phyloP scores from a whole-genome alignment of 2,329 filamentous ascomycete genomes.

The Fusarium sp. region DNA sequence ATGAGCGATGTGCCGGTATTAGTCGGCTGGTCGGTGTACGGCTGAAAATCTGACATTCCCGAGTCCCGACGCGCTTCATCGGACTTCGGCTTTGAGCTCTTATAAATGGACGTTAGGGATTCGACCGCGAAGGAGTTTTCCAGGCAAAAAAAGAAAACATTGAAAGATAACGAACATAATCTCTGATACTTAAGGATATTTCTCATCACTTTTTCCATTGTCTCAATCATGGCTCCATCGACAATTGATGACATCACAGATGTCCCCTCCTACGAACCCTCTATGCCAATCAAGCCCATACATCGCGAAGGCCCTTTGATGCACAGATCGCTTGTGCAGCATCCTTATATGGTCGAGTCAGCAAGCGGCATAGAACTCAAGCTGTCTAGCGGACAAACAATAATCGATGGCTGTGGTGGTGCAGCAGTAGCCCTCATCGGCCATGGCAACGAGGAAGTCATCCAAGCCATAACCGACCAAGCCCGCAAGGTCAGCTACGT shows the following conservation, averaged over 20 bases:
- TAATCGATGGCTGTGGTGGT: conserved; percentile 18
- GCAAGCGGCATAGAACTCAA: conserved; percentile 2
- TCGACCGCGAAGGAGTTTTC: rapidly evolving
- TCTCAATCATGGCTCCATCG: conserved; percentile 5
- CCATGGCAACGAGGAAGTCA: conserved; percentile 14
- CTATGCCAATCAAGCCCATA: not conserved
- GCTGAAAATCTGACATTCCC: conserved; percentile 15
- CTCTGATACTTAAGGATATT: no score
- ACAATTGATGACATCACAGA: not conserved
- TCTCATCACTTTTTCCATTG: no score
- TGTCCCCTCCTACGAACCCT: not conserved
- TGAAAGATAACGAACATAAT: no score
- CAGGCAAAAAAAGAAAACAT: rapidly evolving
- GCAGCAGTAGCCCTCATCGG: conserved; percentile 17
- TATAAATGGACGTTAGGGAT: conserved; percentile 7
- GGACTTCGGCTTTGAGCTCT: conserved; percentile 25
- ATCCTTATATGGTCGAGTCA: conserved; percentile 20
- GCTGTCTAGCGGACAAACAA: conserved; percentile 1
- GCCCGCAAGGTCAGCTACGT: conserved; percentile 22
- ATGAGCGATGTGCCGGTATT: conserved; percentile 8
- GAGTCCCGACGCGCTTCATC: conserved; percentile 21
- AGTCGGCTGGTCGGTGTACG: conserved; percentile 20
- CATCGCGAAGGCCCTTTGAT: conserved; percentile 7
- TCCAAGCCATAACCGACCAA: conserved; percentile 19
- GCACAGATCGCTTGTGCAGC: conserved; percentile 24